Conservation (phyloP, 441 rosid genomes). For the Populus trichocarpa region DNA sequence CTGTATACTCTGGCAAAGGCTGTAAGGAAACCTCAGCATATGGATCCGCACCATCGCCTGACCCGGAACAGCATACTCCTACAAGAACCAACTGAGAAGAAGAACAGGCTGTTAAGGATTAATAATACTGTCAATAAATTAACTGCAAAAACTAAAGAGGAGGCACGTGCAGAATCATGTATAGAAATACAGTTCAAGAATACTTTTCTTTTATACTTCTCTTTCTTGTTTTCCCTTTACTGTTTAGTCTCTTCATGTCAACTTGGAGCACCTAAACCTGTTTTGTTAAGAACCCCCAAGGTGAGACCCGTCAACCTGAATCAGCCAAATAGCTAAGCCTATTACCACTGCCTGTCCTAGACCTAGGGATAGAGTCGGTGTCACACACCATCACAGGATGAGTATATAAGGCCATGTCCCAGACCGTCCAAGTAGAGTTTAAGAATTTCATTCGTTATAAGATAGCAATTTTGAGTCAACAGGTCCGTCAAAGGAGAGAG, state of each 20-base stretch:
- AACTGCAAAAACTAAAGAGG: conserved; percentile 7
- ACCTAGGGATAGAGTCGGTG: not conserved
- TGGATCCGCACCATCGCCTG: conserved; percentile 80
- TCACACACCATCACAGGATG: conserved; percentile 1
- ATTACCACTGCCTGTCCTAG: conserved; percentile 1
- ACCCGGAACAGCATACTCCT: conserved; percentile 90
- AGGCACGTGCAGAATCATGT: not conserved
- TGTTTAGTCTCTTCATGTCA: not conserved
- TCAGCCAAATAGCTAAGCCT: conserved; percentile 13
- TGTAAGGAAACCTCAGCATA: conserved; percentile 88
- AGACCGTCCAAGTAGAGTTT: not conserved
- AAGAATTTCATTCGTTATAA: not conserved
- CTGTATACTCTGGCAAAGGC: conserved; percentile 82
- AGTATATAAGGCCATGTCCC: not conserved
- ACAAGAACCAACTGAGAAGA: conserved; percentile 84
- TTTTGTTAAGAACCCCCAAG: conserved; percentile 3
- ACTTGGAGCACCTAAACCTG: conserved; percentile 14
- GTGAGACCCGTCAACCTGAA: not conserved
- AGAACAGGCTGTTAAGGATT: conserved; percentile 23
- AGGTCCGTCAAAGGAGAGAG: not conserved
- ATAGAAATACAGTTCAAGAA: not conserved
- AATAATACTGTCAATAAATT: conserved; percentile 9
- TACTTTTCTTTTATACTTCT: not conserved
- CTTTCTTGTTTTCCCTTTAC: not conserved
- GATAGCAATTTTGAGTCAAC: not conserved